A percentile compares a stretch with the other conserved stretches of the same genome.
phyloP scores from a whole-genome alignment of 1,139 yeast species.

The Hansenula lynferdii region DNA sequence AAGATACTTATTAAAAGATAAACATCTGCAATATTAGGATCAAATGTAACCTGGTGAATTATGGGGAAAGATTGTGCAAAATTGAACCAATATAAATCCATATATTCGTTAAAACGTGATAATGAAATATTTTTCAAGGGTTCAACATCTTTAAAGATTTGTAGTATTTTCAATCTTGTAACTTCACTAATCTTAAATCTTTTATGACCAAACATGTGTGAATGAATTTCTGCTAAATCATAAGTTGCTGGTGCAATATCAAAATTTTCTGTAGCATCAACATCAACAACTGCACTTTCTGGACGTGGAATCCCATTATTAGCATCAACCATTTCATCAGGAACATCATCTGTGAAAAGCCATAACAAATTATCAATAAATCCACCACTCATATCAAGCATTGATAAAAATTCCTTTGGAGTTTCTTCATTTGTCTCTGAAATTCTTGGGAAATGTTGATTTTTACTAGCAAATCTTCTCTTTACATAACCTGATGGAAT shows the following conservation, averaged over 20 bases:
- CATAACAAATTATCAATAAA: slow-evolving; percentile 1
- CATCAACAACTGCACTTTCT: slow-evolving; percentile 1
- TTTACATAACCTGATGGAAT: background rate
- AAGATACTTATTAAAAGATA: background rate
- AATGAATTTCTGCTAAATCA: background rate
- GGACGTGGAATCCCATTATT: background rate
- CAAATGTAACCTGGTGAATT: background rate
- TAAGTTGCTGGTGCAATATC: background rate
- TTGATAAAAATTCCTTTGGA: slow-evolving; percentile 1
- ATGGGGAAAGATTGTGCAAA: slow-evolving; percentile 1
- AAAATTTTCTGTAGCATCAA: background rate
- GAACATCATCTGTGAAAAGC: slow-evolving; percentile 1
- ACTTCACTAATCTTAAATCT: background rate
- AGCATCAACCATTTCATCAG: background rate
- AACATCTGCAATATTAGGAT: background rate
- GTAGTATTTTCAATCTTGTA: background rate
- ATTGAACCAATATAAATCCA: slow-evolving; percentile 1
- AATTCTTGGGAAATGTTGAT: background rate
- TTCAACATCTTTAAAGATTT: background rate
- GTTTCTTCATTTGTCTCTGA: background rate
- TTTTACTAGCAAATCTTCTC: background rate
- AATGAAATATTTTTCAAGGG: background rate
- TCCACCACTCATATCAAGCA: slow-evolving; percentile 2
- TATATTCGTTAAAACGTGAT: slow-evolving; percentile 1
- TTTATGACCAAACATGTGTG: slow-evolving; percentile 1